Percentiles rank a stretch among this genome's conserved stretches.
Conservation (phyloP, 768 basidiomycete species). For the Pleurotus giganteus region DNA sequence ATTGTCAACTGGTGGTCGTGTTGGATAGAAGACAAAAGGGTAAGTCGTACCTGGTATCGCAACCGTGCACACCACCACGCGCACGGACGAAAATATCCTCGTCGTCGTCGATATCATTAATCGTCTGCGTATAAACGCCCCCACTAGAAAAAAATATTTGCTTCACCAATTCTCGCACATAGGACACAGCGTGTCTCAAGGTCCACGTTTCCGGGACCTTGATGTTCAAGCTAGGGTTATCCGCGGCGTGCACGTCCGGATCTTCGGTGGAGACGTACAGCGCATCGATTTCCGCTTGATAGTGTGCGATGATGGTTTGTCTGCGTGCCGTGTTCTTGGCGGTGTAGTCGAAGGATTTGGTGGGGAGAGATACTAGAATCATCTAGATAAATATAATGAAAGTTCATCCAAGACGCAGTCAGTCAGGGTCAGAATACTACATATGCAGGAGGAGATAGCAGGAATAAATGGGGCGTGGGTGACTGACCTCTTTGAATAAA, state of each 20-base stretch:
- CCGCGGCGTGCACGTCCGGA: no score
- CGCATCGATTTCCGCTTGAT: conserved; percentile 30
- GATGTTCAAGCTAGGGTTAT: not conserved
- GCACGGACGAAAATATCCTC: not conserved
- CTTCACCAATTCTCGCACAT: not conserved
- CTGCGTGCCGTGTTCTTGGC: conserved; percentile 28
- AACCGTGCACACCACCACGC: not conserved
- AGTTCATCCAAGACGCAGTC: not conserved
- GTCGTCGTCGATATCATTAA: not conserved
- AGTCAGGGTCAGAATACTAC: not conserved
- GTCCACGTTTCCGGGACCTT: not conserved
- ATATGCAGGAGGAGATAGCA: no score
- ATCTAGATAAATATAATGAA: conserved; percentile 20
- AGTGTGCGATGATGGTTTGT: conserved; percentile 25
- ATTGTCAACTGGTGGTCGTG: not conserved
- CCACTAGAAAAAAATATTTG: no score
- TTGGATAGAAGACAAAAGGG: no score
- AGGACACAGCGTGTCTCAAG: not conserved
- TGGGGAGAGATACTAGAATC: conserved; percentile 26
- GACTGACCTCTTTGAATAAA: conserved; percentile 24
- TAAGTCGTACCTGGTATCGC: no score
- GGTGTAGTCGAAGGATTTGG: conserved; percentile 32
- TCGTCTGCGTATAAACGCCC: not conserved
- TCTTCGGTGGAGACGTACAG: conserved; percentile 19
- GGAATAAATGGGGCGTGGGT: no score